These are phyloP conservation scores for Hanseniaspora osmophila DNA, from an alignment of 805 yeast species.

Conservation along the genomic window DNA sequence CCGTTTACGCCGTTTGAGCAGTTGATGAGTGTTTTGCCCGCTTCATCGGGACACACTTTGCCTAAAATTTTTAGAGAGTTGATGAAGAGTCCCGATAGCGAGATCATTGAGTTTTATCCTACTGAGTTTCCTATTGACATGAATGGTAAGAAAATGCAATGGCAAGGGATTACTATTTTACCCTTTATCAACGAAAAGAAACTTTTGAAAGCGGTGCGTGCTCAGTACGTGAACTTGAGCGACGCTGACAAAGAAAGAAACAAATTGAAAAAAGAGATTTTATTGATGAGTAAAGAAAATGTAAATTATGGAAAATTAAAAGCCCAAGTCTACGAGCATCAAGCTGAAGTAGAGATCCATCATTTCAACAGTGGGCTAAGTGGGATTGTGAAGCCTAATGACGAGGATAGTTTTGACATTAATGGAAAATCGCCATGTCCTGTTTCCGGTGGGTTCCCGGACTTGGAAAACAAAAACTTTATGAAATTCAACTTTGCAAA, in stretches of 20 bases:
- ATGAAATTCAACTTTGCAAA: constrained; percentile 39
- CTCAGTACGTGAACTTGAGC: constrained; percentile 46
- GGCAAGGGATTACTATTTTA: constrained; percentile 86
- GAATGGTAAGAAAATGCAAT: constrained; percentile 88
- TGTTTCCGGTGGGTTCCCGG: constrained; percentile 23
- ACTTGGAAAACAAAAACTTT: constrained; percentile 28
- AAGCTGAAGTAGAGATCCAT: constrained; percentile 26
- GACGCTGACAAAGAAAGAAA: constrained; percentile 61
- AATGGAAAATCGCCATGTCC: constrained; percentile 24
- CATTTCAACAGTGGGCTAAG: constrained; percentile 42
- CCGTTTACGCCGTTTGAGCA: constrained; percentile 91
- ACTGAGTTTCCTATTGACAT: constrained; percentile 78
- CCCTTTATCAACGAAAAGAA: constrained; percentile 85
- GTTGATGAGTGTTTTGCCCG: constrained; percentile 88
- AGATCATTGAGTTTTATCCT: constrained; percentile 84
- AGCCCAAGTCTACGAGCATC: constrained; percentile 1
- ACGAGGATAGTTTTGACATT: constrained; percentile 18
- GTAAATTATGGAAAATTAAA: constrained; percentile 23
- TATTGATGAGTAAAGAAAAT: constrained; percentile 55
- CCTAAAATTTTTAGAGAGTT: constrained; percentile 71
- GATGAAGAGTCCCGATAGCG: constrained; percentile 69
- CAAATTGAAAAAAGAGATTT: constrained; percentile 51
- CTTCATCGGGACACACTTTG: constrained; percentile 76
- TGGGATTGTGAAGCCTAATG: constrained; percentile 25
- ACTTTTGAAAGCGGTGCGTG: constrained; percentile 49